phyloP scores from a whole-genome alignment of 2,329 filamentous ascomycete species.

The Botrytis pseudocinerea region DNA sequence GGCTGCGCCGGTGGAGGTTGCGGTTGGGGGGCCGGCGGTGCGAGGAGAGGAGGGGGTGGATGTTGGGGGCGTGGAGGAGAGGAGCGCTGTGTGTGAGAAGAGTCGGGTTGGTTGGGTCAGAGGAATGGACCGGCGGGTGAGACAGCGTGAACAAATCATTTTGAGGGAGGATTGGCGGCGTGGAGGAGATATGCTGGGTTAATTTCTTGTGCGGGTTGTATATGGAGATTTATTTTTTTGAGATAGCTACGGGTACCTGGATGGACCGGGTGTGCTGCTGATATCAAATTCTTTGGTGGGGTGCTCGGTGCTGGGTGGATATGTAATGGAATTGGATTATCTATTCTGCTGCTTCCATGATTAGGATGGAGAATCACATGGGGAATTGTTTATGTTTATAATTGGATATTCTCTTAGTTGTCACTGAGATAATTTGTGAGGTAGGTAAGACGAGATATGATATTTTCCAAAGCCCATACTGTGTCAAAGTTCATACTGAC shows the following conservation, averaged over 20 bases:
- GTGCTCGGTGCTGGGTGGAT: not conserved
- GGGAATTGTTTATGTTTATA: not conserved
- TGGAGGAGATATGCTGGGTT: conserved; percentile 22
- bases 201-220: conserved; percentile 34
- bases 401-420: not conserved
- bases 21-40: conserved; percentile 29
- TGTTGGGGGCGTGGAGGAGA: conserved; percentile 35
- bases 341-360: not conserved
- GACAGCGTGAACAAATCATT: conserved; percentile 48
- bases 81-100: conserved; percentile 24
- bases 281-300: conserved; percentile 33
- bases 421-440: too few species aligned
- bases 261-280: conserved; percentile 23
- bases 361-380: not conserved
- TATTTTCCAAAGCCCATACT: not conserved
- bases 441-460: not conserved
- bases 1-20: conserved; percentile 36
- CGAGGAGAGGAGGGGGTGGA: conserved; percentile 28
- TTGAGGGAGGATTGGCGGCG: conserved; percentile 20
- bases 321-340: not conserved
- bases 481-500: not conserved
- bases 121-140: conserved; percentile 46
- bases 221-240: conserved; percentile 33
- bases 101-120: conserved; percentile 23
- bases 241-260: conserved; percentile 31